phyloP scores from a whole-genome alignment of 768 basidiomycete genomes.

The Tulasnella sp. region DNA sequence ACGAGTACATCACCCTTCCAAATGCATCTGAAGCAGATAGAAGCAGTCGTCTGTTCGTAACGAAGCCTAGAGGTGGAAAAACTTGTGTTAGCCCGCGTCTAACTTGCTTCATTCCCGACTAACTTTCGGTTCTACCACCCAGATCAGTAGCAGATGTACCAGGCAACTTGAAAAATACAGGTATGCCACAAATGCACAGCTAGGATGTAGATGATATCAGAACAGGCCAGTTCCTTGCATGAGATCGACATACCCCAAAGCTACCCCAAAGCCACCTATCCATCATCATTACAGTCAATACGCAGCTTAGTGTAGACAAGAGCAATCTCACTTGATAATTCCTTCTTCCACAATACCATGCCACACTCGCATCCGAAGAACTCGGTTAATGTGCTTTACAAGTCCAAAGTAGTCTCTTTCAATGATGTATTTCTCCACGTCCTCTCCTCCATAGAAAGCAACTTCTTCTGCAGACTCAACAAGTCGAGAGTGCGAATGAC shows the following conservation, averaged over 20 bases:
- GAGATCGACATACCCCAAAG: conserved; percentile 52
- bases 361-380: conserved; percentile 72
- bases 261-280: conserved; percentile 63
- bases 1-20: conserved; percentile 92
- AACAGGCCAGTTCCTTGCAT: background rate
- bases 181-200: conserved; percentile 83
- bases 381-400: conserved; percentile 72
- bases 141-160: conserved; percentile 54
- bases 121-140: conserved; percentile 82
- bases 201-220: conserved; percentile 23
- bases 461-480: conserved; percentile 82
- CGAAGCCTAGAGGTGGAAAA: conserved; percentile 61
- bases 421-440: conserved; percentile 79
- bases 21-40: conserved; percentile 86
- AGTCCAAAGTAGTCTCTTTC: conserved; percentile 79
- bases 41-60: conserved; percentile 85
- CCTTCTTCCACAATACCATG: conserved; percentile 89
- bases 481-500: conserved; percentile 84
- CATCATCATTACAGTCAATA: conserved; percentile 20
- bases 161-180: conserved; percentile 79
- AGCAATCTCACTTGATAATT: conserved; percentile 64
- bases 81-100: background rate
- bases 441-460: conserved; percentile 77
- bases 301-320: background rate
- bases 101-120: conserved; percentile 5